Evolutionary conservation across 2,329 filamentous ascomycete genomes (phyloP), one percentile per base, ranked within the genome.

Genomic region (Cryphonectria carpinicola): DNA sequence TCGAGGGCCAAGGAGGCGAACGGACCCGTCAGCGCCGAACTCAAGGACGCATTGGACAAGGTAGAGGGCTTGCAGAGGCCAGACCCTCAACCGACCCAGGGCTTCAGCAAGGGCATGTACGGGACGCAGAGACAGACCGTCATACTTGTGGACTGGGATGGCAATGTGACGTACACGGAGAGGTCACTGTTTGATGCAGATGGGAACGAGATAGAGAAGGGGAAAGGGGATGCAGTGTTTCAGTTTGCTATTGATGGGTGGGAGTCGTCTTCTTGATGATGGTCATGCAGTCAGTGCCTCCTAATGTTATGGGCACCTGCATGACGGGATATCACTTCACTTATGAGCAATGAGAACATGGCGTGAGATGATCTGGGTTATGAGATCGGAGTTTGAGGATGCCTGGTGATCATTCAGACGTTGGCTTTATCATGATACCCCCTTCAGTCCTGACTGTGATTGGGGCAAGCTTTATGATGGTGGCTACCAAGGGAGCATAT

Each of bases 111-210:
- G 6, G 89, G 89, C 1, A 81, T 89, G 73, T 91, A 91, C 74
- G 89, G 89, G 4, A 91, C 89, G 6, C 89, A 91, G 79, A 81
- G 89, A 52, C 89, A 91, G 80, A 91, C 89, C 0, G 80, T 90
- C 19, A 79, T 91, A 19, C 79, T 90, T 61, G 86, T 91, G 8
- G 88, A 90, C 74, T 89, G 87, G 86, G 83, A 90, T 3, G 89
- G 89, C 3, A 88, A 88, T 49, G 87, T 89, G 25, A 86, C 84
- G 0, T 89, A 87, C 75, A 82, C 83, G 41, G 89, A 91, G 79
- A 82, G 89, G 49, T 85, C 88, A 5, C 79, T 91, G 58, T 91
- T 84, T 82, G 88, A 91, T 76, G 80, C 81, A 0, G 83, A 88
- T 64, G 89, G 89, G 11, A 86, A 88, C 66, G 77, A 81, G 2